A percentile compares a stretch with the other conserved stretches of the same genome.
Evolutionary conservation across 1,284 basidiomycete species (phyloP).

Genomic region (Uromyces viciae-fabae): DNA sequence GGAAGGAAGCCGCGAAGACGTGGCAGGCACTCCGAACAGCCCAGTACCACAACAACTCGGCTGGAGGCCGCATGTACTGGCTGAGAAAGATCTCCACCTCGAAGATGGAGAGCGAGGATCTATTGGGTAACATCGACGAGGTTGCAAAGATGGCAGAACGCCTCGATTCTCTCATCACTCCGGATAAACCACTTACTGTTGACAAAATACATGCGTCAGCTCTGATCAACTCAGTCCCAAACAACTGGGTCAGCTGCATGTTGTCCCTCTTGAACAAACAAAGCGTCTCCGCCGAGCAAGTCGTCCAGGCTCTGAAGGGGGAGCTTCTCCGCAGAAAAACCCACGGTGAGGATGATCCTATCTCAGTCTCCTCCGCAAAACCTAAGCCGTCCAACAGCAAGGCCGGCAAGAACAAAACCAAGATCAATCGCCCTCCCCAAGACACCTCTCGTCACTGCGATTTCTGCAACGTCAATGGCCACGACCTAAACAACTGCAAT

Average conservation of each 20-base stretch:
- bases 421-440: background rate
- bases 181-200: conserved; percentile 3
- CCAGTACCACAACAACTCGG: background rate
- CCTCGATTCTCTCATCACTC: background rate
- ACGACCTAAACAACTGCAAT: background rate
- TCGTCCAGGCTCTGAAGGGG: background rate
- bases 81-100: background rate
- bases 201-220: background rate
- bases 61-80: conserved; percentile 8
- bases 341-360: background rate
- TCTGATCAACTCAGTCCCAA: background rate
- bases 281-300: background rate
- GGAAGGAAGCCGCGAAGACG: background rate
- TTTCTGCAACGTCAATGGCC: background rate
- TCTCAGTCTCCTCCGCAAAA: background rate
- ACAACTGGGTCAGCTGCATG: background rate
- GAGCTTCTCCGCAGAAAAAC: background rate
- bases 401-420: background rate
- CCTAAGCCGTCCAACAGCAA: background rate
- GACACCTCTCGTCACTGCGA: background rate
- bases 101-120: background rate
- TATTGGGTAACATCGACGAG: background rate
- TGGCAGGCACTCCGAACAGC: background rate
- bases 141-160: background rate
- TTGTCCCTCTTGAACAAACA: background rate